Percentiles rank a stretch among this genome's conserved stretches.
Conservation (phyloP, 2,329 filamentous ascomycete species). For the Biscogniauxia marginata region DNA sequence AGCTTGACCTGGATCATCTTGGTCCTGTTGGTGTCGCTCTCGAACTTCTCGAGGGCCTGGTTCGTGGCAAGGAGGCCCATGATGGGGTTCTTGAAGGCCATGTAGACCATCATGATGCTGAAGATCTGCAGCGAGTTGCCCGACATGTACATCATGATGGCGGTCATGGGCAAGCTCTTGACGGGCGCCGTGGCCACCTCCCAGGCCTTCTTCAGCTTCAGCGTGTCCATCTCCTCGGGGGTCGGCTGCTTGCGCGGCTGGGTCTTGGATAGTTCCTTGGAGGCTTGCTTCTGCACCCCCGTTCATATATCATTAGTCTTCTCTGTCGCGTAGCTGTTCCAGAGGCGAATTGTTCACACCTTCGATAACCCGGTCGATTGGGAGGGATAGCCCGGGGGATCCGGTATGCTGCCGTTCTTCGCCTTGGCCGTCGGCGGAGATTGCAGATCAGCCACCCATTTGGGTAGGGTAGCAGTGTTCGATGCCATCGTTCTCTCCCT, state of each 20-base stretch:
- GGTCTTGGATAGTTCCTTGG: constrained; percentile 44
- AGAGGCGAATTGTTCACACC: constrained; percentile 42
- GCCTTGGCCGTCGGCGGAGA: constrained; percentile 64
- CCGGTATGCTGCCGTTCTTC: constrained; percentile 68
- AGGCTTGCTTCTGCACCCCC: constrained; percentile 52
- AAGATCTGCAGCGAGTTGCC: constrained; percentile 98
- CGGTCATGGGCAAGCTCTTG: constrained; percentile 96
- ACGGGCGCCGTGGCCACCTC: constrained; percentile 91
- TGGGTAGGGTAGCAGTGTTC: constrained; percentile 51
- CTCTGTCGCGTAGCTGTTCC: too few relatives aligned
- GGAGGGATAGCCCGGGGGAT: constrained; percentile 80
- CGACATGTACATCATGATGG: constrained; percentile 99
- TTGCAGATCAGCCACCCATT: constrained; percentile 82
- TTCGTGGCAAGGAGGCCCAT: constrained; percentile 81
- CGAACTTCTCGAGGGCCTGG: constrained; percentile 85
- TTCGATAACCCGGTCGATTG: constrained; percentile 53
- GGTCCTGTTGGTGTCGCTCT: constrained; percentile 72
- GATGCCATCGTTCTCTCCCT: constrained; percentile 14
- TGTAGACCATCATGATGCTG: constrained; percentile 99
- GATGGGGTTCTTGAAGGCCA: constrained; percentile 96
- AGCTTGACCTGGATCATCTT: constrained; percentile 81
- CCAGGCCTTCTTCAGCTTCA: constrained; percentile 99
- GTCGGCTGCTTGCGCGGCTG: constrained; percentile 66
- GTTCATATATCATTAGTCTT: too few relatives aligned
- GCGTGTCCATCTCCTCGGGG: constrained; percentile 83